Evolutionary conservation across 805 yeast genomes (phyloP), one percentile per base, ranked within the genome.

Genomic region (Saccharomycopsis lassenensis): DNA sequence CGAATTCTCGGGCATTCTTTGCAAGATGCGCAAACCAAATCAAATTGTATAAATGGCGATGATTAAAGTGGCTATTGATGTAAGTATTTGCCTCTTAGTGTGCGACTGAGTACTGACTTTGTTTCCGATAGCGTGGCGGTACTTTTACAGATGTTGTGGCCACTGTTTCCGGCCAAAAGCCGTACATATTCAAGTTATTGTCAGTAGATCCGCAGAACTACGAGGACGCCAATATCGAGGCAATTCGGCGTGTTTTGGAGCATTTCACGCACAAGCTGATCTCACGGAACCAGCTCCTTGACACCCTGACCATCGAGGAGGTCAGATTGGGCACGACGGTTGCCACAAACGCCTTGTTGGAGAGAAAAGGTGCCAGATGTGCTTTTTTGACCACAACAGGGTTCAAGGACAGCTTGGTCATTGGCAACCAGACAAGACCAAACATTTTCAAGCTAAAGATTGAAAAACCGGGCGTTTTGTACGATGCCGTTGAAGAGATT

Each of bases 381-480:
- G 93, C 91, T 1, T 65, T 89, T 41, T 57, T 87, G 4, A 85
- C 94, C 2, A 83, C 96, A 11, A 79, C 75, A 49, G 98, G 96
- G 0, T 89, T 85, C 58, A 73, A 72, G 47, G 96, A 89, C 51
- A 74, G 82, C 26, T 61, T 89, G 43, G 57, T 65, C 2, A 87
- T 89, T 47, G 97, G 97, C 2, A 86, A 84, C 51, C 97, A 89
- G 55, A 73, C 94, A 2, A 67, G 97, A 49, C 97, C 97, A 2
- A 67, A 77, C 48, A 85, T 89, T 35, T 89, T 89, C 51, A 94
- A 86, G 48, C 62, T 89, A 46, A 69, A 81, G 4, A 83, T 87
- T 30, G 62, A 66, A 34, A 82, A 77, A 49, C 77, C 86, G 8
- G 76, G 69, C 4, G 77, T 74, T 15, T 63, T 89, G 22, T 86